Percentiles rank a stretch among this genome's conserved stretches.
These are phyloP conservation scores for Flagelloscypha sp. DNA, from an alignment of 768 basidiomycete genomes.

Conservation along the genomic window DNA sequence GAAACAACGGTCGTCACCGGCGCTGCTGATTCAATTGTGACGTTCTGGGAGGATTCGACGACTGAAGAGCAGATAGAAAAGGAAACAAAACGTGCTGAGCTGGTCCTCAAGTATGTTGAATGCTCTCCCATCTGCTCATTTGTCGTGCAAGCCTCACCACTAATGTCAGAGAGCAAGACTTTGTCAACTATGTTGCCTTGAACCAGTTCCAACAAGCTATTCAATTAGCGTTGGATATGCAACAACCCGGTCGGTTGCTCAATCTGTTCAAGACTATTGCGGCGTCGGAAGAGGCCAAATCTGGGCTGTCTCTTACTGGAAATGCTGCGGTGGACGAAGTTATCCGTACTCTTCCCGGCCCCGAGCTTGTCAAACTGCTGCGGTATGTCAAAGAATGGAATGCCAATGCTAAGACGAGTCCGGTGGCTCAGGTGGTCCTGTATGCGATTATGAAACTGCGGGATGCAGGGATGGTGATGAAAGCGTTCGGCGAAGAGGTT, in stretches of 20 bases:
- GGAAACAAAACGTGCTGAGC: slow-evolving; percentile 59
- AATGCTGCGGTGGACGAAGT: slow-evolving; percentile 72
- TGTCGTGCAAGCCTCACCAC: slow-evolving; percentile 7
- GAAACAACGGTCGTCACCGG: slow-evolving; percentile 85
- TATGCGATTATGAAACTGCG: slow-evolving; percentile 75
- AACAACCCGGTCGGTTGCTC: slow-evolving; percentile 84
- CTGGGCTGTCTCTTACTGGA: slow-evolving; percentile 50
- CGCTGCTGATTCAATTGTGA: slow-evolving; percentile 92
- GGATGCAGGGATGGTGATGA: slow-evolving; percentile 63
- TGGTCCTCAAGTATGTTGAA: slow-evolving; percentile 68
- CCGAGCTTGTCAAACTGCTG: slow-evolving; percentile 76
- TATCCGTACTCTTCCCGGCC: slow-evolving; percentile 56
- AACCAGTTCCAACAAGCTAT: slow-evolving; percentile 90
- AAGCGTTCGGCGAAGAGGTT: slow-evolving; percentile 47
- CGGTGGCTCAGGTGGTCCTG: slow-evolving; percentile 77
- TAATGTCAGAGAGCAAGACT: slow-evolving; percentile 86
- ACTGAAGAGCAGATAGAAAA: slow-evolving; percentile 73
- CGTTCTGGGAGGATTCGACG: slow-evolving; percentile 94
- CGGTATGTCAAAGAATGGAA: slow-evolving; percentile 90
- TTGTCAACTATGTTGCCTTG: slow-evolving; percentile 78
- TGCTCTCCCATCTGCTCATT: slow-evolving; percentile 4
- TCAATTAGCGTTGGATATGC: slow-evolving; percentile 84
- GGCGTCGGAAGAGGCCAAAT: slow-evolving; percentile 16
- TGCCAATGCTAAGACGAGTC: slow-evolving; percentile 81
- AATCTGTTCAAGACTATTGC: slow-evolving; percentile 67